Evolutionary conservation across 345 rosid genomes (phyloP).

Genomic region (Brassica juncea): DNA sequence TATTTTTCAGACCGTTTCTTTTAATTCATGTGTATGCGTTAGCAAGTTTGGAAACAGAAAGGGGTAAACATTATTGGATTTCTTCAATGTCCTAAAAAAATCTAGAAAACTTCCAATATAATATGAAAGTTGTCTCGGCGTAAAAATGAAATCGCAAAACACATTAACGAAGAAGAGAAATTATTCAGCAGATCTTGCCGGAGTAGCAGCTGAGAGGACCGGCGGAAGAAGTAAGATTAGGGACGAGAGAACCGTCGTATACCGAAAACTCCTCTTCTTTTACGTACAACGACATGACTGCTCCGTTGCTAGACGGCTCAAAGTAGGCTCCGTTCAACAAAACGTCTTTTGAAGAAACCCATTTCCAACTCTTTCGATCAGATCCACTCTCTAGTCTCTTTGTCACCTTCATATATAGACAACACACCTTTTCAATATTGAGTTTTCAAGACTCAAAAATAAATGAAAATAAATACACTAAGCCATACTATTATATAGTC

Average conservation of each 20-base stretch:
- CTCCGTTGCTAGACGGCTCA: slow-evolving; percentile 78
- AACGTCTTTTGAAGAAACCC: slow-evolving; percentile 78
- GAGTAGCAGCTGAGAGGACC: slow-evolving; percentile 62
- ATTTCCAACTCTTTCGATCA: slow-evolving; percentile 66
- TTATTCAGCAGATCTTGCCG: slow-evolving; percentile 47
- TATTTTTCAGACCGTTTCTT: neutral
- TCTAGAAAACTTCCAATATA: neutral
- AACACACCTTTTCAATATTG: neutral
- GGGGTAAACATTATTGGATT: neutral
- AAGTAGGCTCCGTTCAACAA: slow-evolving; percentile 85
- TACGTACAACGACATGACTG: slow-evolving; percentile 56
- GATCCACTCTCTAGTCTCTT: slow-evolving; percentile 56
- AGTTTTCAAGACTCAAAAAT: neutral
- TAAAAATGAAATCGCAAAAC: slow-evolving; percentile 10
- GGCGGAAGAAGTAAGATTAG: slow-evolving; percentile 63
- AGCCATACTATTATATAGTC: too few species aligned
- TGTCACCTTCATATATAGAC: slow-evolving; percentile 53
- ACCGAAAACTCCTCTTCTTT: slow-evolving; percentile 57
- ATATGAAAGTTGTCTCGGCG: neutral
- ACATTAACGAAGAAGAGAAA: neutral
- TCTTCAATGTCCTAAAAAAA: neutral
- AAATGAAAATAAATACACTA: neutral
- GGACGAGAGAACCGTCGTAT: slow-evolving; percentile 59
- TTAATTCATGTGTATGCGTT: neutral
- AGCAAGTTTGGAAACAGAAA: neutral